phyloP scores from a whole-genome alignment of 2,329 filamentous ascomycete genomes.

The Diaporthe sp. region DNA sequence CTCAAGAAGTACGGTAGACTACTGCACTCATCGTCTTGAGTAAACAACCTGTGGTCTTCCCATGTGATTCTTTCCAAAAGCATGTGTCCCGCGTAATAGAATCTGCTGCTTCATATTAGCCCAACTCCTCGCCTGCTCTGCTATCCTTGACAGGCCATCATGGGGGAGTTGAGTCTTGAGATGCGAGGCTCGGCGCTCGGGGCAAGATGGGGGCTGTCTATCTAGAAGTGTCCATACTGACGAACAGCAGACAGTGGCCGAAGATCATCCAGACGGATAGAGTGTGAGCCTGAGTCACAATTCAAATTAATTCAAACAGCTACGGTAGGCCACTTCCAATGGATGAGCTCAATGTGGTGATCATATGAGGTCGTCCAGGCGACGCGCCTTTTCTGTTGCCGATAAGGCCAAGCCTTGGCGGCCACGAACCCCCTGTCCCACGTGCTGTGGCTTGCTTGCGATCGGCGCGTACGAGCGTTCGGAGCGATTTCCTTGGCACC shows the following conservation, averaged over 20 bases:
- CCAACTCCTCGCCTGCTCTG: background rate
- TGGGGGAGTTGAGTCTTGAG: background rate
- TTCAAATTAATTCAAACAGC: background rate
- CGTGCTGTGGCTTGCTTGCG: constrained; percentile 1
- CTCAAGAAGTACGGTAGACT: background rate
- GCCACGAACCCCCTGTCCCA: background rate
- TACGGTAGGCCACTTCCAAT: too few relatives aligned
- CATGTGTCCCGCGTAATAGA: background rate
- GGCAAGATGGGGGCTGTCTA: background rate
- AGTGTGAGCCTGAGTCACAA: background rate
- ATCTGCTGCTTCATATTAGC: background rate
- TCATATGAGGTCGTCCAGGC: background rate
- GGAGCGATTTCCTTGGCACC: background rate
- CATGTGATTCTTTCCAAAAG: background rate
- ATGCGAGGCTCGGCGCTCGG: too few relatives aligned
- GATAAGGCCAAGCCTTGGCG: constrained; percentile 15
- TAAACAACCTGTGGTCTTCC: too few relatives aligned
- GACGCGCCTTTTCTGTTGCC: background rate
- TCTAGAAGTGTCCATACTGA: background rate
- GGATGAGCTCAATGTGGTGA: background rate
- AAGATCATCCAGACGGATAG: background rate
- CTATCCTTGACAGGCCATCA: background rate
- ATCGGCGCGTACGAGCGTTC: constrained; percentile 4
- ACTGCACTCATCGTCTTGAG: background rate
- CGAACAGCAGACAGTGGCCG: background rate